Evolutionary conservation across 495 filamentous ascomycete genomes (phyloP), one percentile per base, ranked within the genome.

Genomic region (Zalerion maritima): DNA sequence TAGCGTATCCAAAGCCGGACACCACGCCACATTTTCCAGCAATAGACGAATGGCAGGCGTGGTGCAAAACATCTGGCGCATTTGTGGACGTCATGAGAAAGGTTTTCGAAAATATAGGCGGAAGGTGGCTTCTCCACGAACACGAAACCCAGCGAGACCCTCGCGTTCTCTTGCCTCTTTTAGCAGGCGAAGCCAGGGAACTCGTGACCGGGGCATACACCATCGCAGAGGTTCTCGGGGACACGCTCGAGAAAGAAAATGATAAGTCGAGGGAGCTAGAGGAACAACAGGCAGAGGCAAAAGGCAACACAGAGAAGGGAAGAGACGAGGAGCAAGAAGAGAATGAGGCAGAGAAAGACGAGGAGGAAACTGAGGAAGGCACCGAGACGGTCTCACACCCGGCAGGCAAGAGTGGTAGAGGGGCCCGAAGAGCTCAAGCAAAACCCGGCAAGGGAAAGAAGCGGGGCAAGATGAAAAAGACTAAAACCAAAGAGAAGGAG

Each of bases 391-490:
- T 30, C 21, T 2, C 17, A 26, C 23, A 40, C 25, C 34, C 46
- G 34, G 23, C 29, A 26, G 11, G n/a, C n/a, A n/a, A n/a, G n/a
- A n/a, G n/a, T n/a, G n/a, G n/a, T n/a, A n/a, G 18, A 28, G 32
- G 19, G 24, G 23, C 18, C 36, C 30, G 22, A 17, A n/a, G 15
- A 31, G 24, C 26, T 35, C 45, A 48, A 35, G 34, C 36, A 21
- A 47, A 35, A 37, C 31, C 33, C n/a, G 44, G 43, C 5, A 62
- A 55, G 41, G 50, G 47, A 10, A 59, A 61, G 38, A 62, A 59
- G n/a, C n/a, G n/a, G 38, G 37, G 43, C 24, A 55, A 52, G 35
- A 14, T 30, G 19, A 41, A 43, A 6, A 48, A 51, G 39, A 52
- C 37, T 24, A 15, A 29, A 3, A 42, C 35, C 16, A 42, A 38